These are phyloP conservation scores for Plasmopara viticola DNA, from an alignment of 352 stramenopile species.

Conservation along the genomic window DNA sequence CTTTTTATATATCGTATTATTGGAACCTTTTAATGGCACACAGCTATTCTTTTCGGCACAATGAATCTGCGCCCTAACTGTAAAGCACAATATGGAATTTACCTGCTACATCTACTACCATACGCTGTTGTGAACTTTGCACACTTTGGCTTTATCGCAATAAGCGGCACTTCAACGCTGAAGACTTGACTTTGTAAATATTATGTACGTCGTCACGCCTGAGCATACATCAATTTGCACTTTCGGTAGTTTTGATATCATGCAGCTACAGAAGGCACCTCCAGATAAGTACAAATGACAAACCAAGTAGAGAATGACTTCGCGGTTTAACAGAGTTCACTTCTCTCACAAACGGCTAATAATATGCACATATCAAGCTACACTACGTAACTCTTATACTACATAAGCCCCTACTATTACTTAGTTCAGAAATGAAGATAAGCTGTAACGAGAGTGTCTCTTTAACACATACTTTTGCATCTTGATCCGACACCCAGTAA, in stretches of 20 bases:
- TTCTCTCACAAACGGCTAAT: too few relatives aligned
- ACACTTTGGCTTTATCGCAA: slow-evolving; percentile 7
- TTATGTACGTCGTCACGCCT: background rate
- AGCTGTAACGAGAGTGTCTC: background rate
- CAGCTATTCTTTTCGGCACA: background rate
- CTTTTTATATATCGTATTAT: slow-evolving; percentile 2
- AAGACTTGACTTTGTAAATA: background rate
- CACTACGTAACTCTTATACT: background rate
- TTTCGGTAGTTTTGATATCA: background rate
- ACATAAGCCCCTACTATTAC: background rate
- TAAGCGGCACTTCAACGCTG: slow-evolving; percentile 4
- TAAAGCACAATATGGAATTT: background rate
- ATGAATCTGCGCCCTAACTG: background rate
- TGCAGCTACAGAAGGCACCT: background rate
- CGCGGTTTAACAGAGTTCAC: too few relatives aligned
- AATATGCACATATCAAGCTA: background rate
- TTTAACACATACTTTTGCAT: too few relatives aligned
- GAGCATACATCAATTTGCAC: background rate
- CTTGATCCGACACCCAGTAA: too few relatives aligned
- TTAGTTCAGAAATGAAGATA: background rate
- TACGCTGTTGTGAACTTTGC: slow-evolving; percentile 6
- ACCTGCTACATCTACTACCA: slow-evolving; percentile 1
- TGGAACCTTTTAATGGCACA: background rate
- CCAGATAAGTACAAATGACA: background rate
- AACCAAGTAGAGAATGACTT: background rate